Evolutionary conservation across 2,329 filamentous ascomycete species (phyloP).

Genomic region (Diaporthe longicolla): DNA sequence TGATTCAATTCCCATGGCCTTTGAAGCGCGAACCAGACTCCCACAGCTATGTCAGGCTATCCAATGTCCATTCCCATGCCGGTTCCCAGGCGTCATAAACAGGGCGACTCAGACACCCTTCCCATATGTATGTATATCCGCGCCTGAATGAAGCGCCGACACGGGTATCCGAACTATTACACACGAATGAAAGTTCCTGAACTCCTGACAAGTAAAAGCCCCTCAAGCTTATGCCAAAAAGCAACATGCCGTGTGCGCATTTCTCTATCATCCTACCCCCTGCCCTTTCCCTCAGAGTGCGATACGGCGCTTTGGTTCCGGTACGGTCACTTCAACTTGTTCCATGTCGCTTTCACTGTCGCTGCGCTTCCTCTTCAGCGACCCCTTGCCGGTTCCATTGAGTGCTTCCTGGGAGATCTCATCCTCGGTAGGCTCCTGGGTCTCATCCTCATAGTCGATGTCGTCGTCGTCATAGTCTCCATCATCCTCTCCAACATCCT

Average conservation of each 20-base stretch:
- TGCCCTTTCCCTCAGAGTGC: neutral
- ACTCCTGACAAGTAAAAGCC: slow-evolving; percentile 16
- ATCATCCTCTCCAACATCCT: slow-evolving; percentile 47
- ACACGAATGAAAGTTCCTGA: slow-evolving; percentile 12
- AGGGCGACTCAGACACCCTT: slow-evolving; percentile 25
- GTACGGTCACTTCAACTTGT: slow-evolving; percentile 25
- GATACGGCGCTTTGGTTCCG: slow-evolving; percentile 27
- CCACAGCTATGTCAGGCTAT: slow-evolving; percentile 12
- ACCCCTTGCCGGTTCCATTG: slow-evolving; percentile 44
- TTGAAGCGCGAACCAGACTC: slow-evolving; percentile 8
- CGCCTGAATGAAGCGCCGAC: slow-evolving; percentile 15
- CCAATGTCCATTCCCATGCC: slow-evolving; percentile 8
- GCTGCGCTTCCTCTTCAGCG: slow-evolving; percentile 42
- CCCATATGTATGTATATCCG: slow-evolving; percentile 23
- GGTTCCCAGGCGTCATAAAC: slow-evolving; percentile 5
- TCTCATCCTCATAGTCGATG: slow-evolving; percentile 48
- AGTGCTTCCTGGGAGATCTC: slow-evolving; percentile 45
- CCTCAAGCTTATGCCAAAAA: slow-evolving; percentile 15
- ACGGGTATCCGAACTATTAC: slow-evolving; percentile 37
- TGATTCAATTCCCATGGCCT: neutral
- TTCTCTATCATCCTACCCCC: neutral
- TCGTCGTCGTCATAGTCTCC: slow-evolving; percentile 49
- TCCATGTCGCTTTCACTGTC: slow-evolving; percentile 39
- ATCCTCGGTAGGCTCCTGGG: slow-evolving; percentile 47
- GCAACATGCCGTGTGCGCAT: neutral